Evolutionary conservation across 305 asterid species (phyloP), one percentile per base, ranked within the genome.

Genomic region (Nicotiana rustica): DNA sequence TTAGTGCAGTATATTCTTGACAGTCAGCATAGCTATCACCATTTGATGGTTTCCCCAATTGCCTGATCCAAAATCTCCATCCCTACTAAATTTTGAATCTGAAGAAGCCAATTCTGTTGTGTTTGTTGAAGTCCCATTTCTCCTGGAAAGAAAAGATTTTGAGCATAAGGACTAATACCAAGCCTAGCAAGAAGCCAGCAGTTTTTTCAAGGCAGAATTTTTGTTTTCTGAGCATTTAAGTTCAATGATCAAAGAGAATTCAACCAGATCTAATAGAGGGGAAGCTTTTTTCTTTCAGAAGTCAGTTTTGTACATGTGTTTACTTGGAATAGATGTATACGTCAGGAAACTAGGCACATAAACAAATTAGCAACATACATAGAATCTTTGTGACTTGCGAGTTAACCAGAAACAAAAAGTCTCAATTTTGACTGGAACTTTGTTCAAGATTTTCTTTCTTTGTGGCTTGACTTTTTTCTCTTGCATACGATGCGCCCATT

Each of bases 21-120:
- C 29, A 52, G 6, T 36, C 14, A 73, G 21, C 62, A 21, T 62
- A 19, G 35, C 15, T 3, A 62, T 13, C 35, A 19, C 33, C 31
- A 73, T 71, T 41, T 21, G 62, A 44, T 71, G 61, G 61, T 44
- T 33, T 6, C 59, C 1, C 13, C 19, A 44, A 21, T 44, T 25
- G 79, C 79, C 64, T 75, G 79, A 75, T 75, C 79, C 6, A 6
- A 73, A 67, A 67, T 35, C 44, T 25, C 64, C 57, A 44, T 44
- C 3, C 36, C 7, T 6, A 21, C 7, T 3, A 5, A 71, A 71
- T 47, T 71, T 19, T 71, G 60, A 41, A 47, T 19, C 19, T 44
- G 60, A 70, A 18, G 17, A 19, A 70, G 10, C 35, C 60, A 44
- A 55, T 14, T 13, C n/a, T 55, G 59, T 55, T 55, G 59, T 44